phyloP scores from a whole-genome alignment of 2,329 filamentous ascomycete genomes.

The Botrytis byssoidea region DNA sequence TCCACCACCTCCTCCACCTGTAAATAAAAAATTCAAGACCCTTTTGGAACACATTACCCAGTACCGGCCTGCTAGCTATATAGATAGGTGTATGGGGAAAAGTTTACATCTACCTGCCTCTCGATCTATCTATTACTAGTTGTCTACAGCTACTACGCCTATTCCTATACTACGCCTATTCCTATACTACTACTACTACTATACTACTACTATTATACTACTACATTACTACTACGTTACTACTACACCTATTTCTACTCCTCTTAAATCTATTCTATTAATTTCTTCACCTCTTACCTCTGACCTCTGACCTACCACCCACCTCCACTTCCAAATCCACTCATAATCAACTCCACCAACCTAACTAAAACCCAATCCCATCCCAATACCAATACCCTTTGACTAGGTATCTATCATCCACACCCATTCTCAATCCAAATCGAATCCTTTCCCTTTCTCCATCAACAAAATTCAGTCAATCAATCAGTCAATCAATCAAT shows the following conservation, averaged over 20 bases:
- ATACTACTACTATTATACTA: too few species aligned
- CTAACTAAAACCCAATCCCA: background rate
- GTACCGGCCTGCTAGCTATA: background rate
- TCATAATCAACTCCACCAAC: background rate
- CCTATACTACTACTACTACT: too few species aligned
- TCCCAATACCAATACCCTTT: background rate
- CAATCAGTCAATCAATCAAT: background rate
- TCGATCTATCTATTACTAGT: background rate
- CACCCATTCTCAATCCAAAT: background rate
- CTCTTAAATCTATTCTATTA: background rate
- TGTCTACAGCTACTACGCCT: background rate
- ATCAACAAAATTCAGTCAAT: background rate
- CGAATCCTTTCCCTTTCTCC: background rate
- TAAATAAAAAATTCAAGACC: background rate
- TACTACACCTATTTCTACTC: background rate
- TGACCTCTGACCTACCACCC: background rate
- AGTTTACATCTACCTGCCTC: background rate
- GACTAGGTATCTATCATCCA: constrained; percentile 4
- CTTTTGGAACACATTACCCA: background rate
- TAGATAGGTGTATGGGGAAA: too few species aligned
- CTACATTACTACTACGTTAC: background rate
- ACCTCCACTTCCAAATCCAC: constrained; percentile 8
- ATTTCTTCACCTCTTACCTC: background rate
- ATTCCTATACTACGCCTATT: too few species aligned
- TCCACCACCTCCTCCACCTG: background rate